Conservation (phyloP, 106 monocot species). For the Gastrodia elata region DNA sequence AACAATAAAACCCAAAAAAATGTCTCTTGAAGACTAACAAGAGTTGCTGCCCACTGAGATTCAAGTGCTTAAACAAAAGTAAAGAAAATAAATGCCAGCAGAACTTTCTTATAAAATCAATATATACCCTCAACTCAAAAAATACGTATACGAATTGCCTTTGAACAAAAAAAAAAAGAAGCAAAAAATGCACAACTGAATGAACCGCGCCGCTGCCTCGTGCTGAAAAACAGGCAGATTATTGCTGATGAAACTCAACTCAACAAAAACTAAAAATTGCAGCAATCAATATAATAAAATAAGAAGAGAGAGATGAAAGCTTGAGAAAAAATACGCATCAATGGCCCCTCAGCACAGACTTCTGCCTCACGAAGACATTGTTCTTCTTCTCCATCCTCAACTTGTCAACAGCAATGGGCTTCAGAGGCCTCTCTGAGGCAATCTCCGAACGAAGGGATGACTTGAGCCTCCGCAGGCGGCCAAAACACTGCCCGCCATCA, state of each 20-base stretch:
- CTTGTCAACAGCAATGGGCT: constrained; percentile 39
- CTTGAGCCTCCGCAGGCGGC: constrained; percentile 63
- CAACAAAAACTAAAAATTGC: no score
- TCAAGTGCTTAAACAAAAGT: no score
- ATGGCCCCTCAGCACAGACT: constrained; percentile 24
- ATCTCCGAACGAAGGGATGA: constrained; percentile 48
- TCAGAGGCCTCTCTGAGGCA: constrained; percentile 51
- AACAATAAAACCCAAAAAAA: no score
- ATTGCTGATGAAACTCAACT: constrained; percentile 2
- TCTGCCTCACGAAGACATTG: constrained; percentile 22
- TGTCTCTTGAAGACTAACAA: no score
- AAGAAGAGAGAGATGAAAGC: no score
- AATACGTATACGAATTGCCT: no score
- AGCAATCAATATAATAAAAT: no score
- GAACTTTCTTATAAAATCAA: not conserved
- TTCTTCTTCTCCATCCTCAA: constrained; percentile 29
- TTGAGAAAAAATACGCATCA: not conserved
- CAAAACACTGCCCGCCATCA: constrained; percentile 39
- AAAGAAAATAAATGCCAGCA: not conserved
- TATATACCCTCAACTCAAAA: not conserved
- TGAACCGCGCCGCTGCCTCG: not conserved
- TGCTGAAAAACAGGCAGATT: not conserved
- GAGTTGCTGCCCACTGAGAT: no score
- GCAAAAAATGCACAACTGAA: not conserved
- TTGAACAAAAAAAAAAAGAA: not conserved